Evolutionary conservation across 441 rosid species (phyloP), one percentile per base, ranked within the genome.

Genomic region (Pelargonium fulgidum): DNA sequence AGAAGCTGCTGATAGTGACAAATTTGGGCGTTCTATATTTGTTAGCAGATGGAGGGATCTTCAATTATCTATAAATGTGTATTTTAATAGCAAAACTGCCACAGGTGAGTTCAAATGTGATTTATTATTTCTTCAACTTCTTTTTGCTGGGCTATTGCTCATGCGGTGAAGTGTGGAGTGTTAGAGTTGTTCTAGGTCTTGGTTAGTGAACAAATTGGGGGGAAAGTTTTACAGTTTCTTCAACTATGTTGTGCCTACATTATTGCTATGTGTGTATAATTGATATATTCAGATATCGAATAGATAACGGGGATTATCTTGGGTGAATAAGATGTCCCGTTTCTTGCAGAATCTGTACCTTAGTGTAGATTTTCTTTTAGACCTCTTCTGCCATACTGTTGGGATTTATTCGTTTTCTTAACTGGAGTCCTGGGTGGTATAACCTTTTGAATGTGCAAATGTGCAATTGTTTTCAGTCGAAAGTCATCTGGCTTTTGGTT

Each of bases 31-130:
- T 33, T 54, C 84, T 33, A 79, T 70, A 75, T 72, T 83, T 62
- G 71, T 82, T 74, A 72, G 70, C 42, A 81, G 85, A 72, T 94
- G 99, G 99, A 83, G 85, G 87, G 87, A 82, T 29, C 99, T 94
- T 72, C 99, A 94, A 77, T 92, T 87, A 75, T 85, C 97, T 36
- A 75, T 92, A 71, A 92, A 85, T 78, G 78, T 86, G 71, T 77
- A 90, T 77, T 92, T 81, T 75, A 96, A 91, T 83, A 80, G 91
- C 79, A 92, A 91, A 85, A 83, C 88, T 78, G 90, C 88, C 61
- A 64, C 82, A 65, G 92, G 97, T 89, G 74, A 80, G 87, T 74
- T 42, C 36, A 4, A 17, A 39, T 50, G 26, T 65, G 36, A 63
- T 48, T 29, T 75, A 33, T 22, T 75, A 19, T 67, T 24, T 56